phyloP scores from a whole-genome alignment of 2,329 filamentous ascomycete species.

The Paradendryphiella salina region DNA sequence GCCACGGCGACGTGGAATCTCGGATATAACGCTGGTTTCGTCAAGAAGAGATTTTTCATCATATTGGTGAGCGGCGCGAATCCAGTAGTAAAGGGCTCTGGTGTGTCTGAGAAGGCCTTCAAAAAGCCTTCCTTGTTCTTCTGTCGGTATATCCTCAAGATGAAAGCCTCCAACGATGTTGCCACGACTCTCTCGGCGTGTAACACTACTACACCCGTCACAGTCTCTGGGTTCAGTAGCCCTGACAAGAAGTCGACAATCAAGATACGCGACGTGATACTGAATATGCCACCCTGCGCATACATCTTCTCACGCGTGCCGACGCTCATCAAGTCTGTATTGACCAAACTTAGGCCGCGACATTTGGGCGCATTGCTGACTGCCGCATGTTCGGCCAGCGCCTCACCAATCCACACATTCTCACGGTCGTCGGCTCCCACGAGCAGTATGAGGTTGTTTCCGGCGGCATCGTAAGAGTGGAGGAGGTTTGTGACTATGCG shows the following conservation, averaged over 20 bases:
- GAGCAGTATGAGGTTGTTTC: constrained; percentile 87
- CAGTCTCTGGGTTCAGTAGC: constrained; percentile 76
- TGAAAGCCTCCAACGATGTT: constrained; percentile 92
- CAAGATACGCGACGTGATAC: constrained; percentile 91
- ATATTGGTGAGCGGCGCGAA: constrained; percentile 87
- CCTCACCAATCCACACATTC: constrained; percentile 96
- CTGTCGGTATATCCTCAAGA: constrained; percentile 88
- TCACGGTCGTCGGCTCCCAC: constrained; percentile 90
- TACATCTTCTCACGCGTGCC: constrained; percentile 90
- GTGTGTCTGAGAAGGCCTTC: constrained; percentile 93
- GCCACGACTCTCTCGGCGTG: constrained; percentile 86
- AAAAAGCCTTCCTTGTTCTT: constrained; percentile 92
- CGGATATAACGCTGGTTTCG: constrained; percentile 88
- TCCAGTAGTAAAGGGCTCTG: constrained; percentile 84
- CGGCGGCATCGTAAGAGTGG: constrained; percentile 94
- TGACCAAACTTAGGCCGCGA: constrained; percentile 85
- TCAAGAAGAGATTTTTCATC: constrained; percentile 89
- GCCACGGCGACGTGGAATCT: constrained; percentile 91
- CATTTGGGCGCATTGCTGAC: constrained; percentile 81
- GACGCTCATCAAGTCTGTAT: constrained; percentile 91
- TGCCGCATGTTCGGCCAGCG: constrained; percentile 90
- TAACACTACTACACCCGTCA: constrained; percentile 84
- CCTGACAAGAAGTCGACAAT: constrained; percentile 91
- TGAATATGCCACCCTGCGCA: constrained; percentile 84
- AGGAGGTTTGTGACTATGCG: constrained; percentile 93